Evolutionary conservation across 495 filamentous ascomycete species (phyloP).

Genomic region (Lasiosphaeriaceae sp.): DNA sequence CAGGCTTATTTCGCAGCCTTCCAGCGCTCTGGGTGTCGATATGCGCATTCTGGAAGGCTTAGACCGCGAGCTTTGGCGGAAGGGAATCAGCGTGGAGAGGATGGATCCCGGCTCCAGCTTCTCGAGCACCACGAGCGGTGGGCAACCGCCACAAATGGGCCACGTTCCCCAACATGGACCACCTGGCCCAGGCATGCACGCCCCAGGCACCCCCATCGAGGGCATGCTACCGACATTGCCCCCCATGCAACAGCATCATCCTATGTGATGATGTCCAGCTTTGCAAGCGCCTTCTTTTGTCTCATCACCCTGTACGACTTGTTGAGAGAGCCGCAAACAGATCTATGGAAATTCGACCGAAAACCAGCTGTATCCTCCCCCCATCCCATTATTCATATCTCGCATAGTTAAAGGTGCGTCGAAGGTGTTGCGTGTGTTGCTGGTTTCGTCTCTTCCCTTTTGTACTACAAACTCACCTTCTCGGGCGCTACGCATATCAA

Average conservation of each 20-base stretch:
- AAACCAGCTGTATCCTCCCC: not conserved
- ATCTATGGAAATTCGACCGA: not conserved
- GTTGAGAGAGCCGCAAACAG: not conserved
- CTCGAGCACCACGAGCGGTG: conserved; percentile 39
- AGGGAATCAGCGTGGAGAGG: conserved; percentile 8
- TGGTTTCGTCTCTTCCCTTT: not conserved
- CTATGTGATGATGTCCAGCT: not conserved
- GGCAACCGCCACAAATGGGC: conserved; percentile 10
- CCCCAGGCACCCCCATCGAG: not conserved
- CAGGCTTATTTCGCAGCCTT: conserved; percentile 54
- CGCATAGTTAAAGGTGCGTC: not conserved
- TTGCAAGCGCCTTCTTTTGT: not conserved
- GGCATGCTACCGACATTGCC: not conserved
- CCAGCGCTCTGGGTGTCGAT: conserved; percentile 64
- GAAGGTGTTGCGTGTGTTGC: not conserved
- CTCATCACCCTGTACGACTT: not conserved
- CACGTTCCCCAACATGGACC: not conserved
- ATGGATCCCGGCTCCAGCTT: conserved; percentile 38
- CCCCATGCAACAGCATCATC: not conserved
- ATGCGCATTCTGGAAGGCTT: conserved; percentile 62
- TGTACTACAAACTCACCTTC: not conserved
- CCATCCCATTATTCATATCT: not conserved
- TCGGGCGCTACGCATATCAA: not conserved
- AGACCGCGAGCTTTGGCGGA: conserved; percentile 46
- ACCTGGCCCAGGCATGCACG: not conserved